phyloP scores from a whole-genome alignment of 495 filamentous ascomycete species.

The Hypoxylon lienhwacheense region DNA sequence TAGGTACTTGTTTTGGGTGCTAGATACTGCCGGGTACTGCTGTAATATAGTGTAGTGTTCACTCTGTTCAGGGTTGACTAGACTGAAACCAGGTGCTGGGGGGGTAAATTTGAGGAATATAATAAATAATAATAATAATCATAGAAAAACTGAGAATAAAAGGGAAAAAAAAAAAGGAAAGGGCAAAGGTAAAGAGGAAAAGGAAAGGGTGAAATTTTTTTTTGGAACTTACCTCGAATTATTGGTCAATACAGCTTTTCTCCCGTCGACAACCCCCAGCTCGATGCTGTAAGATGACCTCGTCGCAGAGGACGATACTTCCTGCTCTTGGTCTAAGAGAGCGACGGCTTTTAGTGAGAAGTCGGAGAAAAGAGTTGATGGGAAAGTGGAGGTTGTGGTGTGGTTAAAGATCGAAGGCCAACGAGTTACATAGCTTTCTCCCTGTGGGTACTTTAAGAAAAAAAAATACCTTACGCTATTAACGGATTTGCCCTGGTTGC shows the following conservation, averaged over 20 bases:
- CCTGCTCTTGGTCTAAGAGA: constrained; percentile 20
- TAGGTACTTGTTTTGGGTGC: constrained; percentile 5
- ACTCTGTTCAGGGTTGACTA: neutral
- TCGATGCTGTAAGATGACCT: constrained; percentile 24
- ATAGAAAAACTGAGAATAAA: neutral
- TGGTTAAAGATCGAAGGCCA: constrained; percentile 16
- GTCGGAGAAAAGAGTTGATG: constrained; percentile 28
- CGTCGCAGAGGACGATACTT: constrained; percentile 27
- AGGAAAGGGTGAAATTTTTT: constrained; percentile 21
- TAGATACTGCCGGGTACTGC: constrained; percentile 7
- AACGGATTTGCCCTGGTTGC: constrained; percentile 9
- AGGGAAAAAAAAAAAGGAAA: neutral
- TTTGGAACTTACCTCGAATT: constrained; percentile 40
- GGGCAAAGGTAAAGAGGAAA: neutral
- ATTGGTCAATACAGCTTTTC: constrained; percentile 18
- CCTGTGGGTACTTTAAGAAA: constrained; percentile 15
- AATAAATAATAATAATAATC: too few species aligned
- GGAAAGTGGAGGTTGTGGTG: constrained; percentile 31
- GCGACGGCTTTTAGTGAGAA: constrained; percentile 17
- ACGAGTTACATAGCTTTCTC: constrained; percentile 29
- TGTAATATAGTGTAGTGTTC: neutral
- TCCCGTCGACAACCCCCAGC: constrained; percentile 30
- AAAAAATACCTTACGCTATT: too few species aligned
- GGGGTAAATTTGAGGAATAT: too few species aligned
- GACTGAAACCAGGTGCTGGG: neutral